phyloP scores from a whole-genome alignment of 2,329 filamentous ascomycete species.

The Paecilomyces variotii region DNA sequence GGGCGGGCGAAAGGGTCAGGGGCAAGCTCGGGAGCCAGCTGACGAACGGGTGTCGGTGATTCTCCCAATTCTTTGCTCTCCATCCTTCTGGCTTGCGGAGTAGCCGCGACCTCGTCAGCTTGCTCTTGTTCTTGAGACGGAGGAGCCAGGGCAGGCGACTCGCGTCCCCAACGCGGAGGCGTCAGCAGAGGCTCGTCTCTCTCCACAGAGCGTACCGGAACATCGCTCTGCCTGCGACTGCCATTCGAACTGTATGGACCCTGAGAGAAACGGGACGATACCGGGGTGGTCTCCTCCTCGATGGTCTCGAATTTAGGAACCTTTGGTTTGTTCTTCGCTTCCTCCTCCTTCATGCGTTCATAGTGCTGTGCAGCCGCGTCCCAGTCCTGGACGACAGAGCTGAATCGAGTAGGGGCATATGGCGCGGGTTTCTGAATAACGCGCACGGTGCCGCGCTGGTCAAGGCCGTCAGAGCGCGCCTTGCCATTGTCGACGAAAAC shows the following conservation, averaged over 20 bases:
- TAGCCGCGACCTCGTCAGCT: slow-evolving; percentile 2
- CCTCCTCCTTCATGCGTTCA: slow-evolving; percentile 10
- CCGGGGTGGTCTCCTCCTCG: slow-evolving; percentile 7
- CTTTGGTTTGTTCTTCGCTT: slow-evolving; percentile 4
- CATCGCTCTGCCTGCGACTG: slow-evolving; percentile 10
- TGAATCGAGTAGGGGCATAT: slow-evolving; percentile 18
- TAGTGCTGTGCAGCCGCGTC: slow-evolving; percentile 15
- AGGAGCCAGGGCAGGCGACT: slow-evolving; percentile 1
- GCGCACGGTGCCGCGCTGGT: slow-evolving; percentile 26
- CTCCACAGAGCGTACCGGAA: slow-evolving; percentile 21
- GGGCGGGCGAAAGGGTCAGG: not conserved
- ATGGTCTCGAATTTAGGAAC: slow-evolving; percentile 12
- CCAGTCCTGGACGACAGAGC: slow-evolving; percentile 30
- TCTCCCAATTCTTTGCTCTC: not conserved
- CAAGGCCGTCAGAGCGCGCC: slow-evolving; percentile 23
- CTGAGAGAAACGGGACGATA: not conserved
- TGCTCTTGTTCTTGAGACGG: not conserved
- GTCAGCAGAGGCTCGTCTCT: slow-evolving; percentile 10
- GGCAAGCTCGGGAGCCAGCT: not conserved
- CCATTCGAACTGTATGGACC: not conserved
- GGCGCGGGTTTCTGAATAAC: slow-evolving; percentile 24
- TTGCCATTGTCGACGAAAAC: slow-evolving; percentile 32
- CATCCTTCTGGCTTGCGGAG: slow-evolving; percentile 1
- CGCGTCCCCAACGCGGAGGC: slow-evolving; percentile 6
- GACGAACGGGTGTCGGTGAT: not conserved